These are phyloP conservation scores for Hordeum vulgare DNA, from an alignment of 176 grass and related monocot species.

Conservation along the genomic window MorexV3_pseudomolecules_assembly NC_058518.1:125130085-125130584, in stretches of 20 bases:
- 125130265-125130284: no score
- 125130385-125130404: conserved; percentile 61
- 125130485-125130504: conserved; percentile 50
- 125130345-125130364: conserved; percentile 33
- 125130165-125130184: no score
- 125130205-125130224: no score
- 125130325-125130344: background rate
- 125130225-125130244: no score
- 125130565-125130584: conserved; percentile 42
- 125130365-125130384: conserved; percentile 75
- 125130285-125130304: no score
- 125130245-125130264: no score
- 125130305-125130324: background rate
- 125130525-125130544: conserved; percentile 75
- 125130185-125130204: no score
- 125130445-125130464: background rate
- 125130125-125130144: no score
- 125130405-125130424: conserved; percentile 50
- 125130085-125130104: no score
- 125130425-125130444: conserved; percentile 26
- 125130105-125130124: no score
- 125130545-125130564: conserved; percentile 86
- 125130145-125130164: no score
- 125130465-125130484: background rate
- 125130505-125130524: conserved; percentile 84